These are phyloP conservation scores for Scalesia atractyloides DNA, from an alignment of 129 eudicot genomes.

Conservation along the genomic window DNA sequence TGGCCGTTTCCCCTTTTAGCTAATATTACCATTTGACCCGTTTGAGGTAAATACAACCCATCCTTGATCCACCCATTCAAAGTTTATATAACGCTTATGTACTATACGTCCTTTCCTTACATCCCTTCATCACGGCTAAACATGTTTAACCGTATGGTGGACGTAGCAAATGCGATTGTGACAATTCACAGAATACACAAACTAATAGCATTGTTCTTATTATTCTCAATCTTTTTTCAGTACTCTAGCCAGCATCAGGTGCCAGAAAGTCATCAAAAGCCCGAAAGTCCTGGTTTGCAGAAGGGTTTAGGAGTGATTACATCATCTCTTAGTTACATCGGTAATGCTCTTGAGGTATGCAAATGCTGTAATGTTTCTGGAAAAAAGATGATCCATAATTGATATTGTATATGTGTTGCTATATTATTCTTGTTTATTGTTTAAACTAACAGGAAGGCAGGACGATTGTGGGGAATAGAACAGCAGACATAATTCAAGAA, in stretches of 20 bases:
- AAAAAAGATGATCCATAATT: neutral
- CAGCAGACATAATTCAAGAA: constrained; percentile 81
- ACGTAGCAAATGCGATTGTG: neutral
- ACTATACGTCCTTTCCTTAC: neutral
- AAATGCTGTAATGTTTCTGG: neutral
- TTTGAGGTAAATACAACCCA: neutral
- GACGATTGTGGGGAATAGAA: constrained; percentile 68
- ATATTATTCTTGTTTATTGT: neutral
- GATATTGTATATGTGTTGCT: neutral
- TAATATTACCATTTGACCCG: neutral
- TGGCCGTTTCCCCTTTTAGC: neutral
- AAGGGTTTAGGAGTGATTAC: constrained; percentile 76
- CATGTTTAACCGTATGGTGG: neutral
- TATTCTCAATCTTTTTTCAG: constrained; percentile 38
- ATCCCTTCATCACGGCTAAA: neutral
- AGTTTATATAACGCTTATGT: neutral
- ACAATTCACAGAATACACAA: constrained; percentile 6
- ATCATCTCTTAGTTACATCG: constrained; percentile 67
- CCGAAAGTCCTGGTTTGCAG: constrained; percentile 54
- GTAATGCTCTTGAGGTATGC: constrained; percentile 72
- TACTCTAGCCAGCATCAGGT: constrained; percentile 34
- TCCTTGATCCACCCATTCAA: neutral
- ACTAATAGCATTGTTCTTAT: neutral
- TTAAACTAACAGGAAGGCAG: constrained; percentile 60
- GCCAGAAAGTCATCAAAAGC: constrained; percentile 50